Evolutionary conservation across 495 filamentous ascomycete genomes (phyloP), one percentile per base, ranked within the genome.

Genomic region (Penicillium robsamsonii): DNA sequence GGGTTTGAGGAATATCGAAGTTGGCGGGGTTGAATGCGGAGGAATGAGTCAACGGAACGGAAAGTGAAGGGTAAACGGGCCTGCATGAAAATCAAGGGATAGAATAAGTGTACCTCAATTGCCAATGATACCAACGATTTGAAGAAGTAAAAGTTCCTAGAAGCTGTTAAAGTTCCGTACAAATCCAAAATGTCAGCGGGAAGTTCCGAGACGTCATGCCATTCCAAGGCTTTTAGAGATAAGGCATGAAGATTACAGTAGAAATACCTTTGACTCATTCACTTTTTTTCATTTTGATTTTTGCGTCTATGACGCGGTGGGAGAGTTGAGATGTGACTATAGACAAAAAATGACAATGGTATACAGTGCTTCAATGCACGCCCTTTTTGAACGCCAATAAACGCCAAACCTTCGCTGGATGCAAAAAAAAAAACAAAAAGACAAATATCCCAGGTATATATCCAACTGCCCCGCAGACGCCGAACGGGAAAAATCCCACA

Each of bases 241-340:
- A 22, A 22, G 22, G 2, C 2, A 22, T 22, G 4, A 35, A 15
- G 13, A 15, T 38, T 13, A 49, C 22, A 22, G 22, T 22, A 22
- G 22, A 25, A 8, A 18, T 25, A 51, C 12, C 11, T 45, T 52
- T 44, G 17, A 56, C 52, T 62, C 54, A 58, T 57, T 65, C 57
- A 65, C 48, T 66, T 58, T 68, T 66, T 64, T 66, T 66, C 58
- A 60, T 64, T 61, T 66, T 62, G 33, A 49, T 52, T 53, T 60
- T 15, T 45, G 66, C 60, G 63, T 58, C 42, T 59, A 43, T 22
- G 25, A 54, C 54, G 60, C 65, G 38, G 56, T 56, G 55, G 46
- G 20, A 63, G 70, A 77, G 74, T 63, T 68, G 74, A 65, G 67
- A 70, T 53, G 57, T 54, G 61, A 75, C 74, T 75, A 75, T 71